Conservation (phyloP, 2,329 filamentous ascomycete genomes). For the Coniochaeta hoffmannii region DNA sequence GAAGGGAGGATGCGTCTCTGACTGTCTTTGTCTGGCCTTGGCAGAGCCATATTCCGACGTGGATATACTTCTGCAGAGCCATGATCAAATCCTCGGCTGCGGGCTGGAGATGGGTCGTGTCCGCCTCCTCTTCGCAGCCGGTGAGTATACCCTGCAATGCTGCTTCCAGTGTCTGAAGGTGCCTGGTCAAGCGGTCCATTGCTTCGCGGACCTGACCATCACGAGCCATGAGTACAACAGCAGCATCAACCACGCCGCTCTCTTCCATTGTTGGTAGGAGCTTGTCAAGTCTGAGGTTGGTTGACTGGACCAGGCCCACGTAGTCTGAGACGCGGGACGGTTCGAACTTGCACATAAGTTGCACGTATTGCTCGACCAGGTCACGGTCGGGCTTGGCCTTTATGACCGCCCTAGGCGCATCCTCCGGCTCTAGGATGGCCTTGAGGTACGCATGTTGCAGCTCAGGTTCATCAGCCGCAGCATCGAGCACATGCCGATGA, state of each 20-base stretch:
- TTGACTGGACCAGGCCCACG: conserved; percentile 65
- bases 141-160: conserved; percentile 67
- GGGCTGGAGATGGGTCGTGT: conserved; percentile 48
- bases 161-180: conserved; percentile 72
- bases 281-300: conserved; percentile 70
- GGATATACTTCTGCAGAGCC: conserved; percentile 79
- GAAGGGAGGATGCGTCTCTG: conserved; percentile 34
- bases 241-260: conserved; percentile 85
- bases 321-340: conserved; percentile 79
- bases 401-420: conserved; percentile 9
- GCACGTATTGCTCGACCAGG: conserved; percentile 78
- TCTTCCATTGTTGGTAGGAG: conserved; percentile 84
- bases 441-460: conserved; percentile 70
- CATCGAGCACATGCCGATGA: conserved; percentile 57
- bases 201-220: conserved; percentile 78
- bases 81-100: conserved; percentile 67
- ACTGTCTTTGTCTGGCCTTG: conserved; percentile 69
- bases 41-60: conserved; percentile 93
- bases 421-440: conserved; percentile 62
- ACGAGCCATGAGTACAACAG: conserved; percentile 80
- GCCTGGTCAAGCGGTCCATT: conserved; percentile 76
- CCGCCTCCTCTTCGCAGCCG: conserved; percentile 48
- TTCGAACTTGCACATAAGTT: conserved; percentile 84
- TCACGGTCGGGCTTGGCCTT: conserved; percentile 36
- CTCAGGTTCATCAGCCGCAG: conserved; percentile 51